Percentiles rank a stretch among this genome's conserved stretches.
Conservation (phyloP, 805 yeast species). For the Zygosaccharomyces lentus region DNA sequence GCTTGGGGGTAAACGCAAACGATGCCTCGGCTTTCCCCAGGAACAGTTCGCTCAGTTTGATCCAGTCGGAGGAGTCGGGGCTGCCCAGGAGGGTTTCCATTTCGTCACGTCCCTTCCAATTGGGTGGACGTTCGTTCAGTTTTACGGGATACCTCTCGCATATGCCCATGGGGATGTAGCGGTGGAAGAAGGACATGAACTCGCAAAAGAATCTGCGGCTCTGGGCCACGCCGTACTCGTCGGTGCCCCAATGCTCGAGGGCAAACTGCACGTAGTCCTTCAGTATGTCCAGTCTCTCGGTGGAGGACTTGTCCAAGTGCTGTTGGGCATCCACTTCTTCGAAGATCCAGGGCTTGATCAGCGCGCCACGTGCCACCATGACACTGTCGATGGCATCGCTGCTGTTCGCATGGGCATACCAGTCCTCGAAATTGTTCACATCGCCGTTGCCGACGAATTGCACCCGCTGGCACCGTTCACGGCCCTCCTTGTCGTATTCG, state of each 20-base stretch:
- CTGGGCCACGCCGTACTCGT: conserved; percentile 84
- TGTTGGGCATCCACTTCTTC: conserved; percentile 91
- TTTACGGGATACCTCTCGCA: conserved; percentile 84
- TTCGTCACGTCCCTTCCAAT: conserved; percentile 90
- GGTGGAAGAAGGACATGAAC: conserved; percentile 86
- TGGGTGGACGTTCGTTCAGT: conserved; percentile 89
- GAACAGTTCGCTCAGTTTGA: conserved; percentile 91
- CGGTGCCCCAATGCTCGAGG: conserved; percentile 96
- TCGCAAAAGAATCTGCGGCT: conserved; percentile 92
- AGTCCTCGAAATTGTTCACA: conserved; percentile 78
- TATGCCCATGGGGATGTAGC: conserved; percentile 92
- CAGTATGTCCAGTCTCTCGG: conserved; percentile 78
- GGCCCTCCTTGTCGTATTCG: conserved; percentile 56
- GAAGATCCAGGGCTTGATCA: conserved; percentile 97
- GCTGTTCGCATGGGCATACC: conserved; percentile 63
- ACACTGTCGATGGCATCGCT: conserved; percentile 76
- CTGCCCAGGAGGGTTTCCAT: conserved; percentile 86
- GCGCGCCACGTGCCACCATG: conserved; percentile 97
- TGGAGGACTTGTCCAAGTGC: conserved; percentile 83
- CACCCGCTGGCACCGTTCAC: conserved; percentile 56
- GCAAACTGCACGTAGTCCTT: conserved; percentile 72
- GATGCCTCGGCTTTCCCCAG: conserved; percentile 76
- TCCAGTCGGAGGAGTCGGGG: conserved; percentile 88
- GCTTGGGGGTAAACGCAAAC: conserved; percentile 87
- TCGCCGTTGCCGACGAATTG: conserved; percentile 96